These are phyloP conservation scores for Aristolochia fimbriata DNA, from an alignment of 164 flowering plant genomes.

Conservation along the genomic window DNA sequence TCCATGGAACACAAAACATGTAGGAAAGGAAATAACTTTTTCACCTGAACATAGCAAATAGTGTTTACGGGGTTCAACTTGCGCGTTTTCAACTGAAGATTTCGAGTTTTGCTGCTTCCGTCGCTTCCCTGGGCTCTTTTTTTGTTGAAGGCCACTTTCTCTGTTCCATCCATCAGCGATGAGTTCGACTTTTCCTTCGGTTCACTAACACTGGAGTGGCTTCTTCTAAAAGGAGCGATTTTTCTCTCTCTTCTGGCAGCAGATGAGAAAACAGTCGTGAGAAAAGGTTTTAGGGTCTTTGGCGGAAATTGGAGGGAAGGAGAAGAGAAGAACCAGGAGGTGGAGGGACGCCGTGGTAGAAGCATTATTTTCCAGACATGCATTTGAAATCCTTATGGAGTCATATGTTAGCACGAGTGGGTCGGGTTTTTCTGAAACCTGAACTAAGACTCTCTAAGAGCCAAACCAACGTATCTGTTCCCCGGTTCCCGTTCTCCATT, in stretches of 20 bases:
- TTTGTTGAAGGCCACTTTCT: slow-evolving; percentile 39
- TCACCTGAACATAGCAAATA: slow-evolving; percentile 78
- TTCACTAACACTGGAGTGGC: slow-evolving; percentile 21
- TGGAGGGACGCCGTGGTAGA: no score
- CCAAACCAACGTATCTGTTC: no score
- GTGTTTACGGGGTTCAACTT: slow-evolving; percentile 78
- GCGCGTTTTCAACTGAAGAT: slow-evolving; percentile 51
- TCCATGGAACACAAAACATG: no score
- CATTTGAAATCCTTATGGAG: no score
- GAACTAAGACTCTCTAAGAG: no score
- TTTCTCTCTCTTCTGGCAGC: not conserved
- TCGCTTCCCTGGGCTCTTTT: slow-evolving; percentile 83
- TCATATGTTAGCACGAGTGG: no score
- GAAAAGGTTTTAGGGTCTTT: slow-evolving; percentile 1
- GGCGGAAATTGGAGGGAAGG: no score
- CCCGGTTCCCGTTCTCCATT: no score
- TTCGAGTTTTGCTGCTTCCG: slow-evolving; percentile 37
- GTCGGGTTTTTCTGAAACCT: no score
- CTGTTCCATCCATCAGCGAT: slow-evolving; percentile 24
- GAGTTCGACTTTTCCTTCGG: slow-evolving; percentile 16
- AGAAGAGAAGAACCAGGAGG: no score
- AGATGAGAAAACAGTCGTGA: not conserved
- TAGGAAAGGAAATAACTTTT: not conserved
- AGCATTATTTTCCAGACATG: no score
- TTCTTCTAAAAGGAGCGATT: slow-evolving; percentile 12